Conservation (phyloP, 2,329 filamentous ascomycete species). For the Pseudopyrenochaeta lycopersici region DNA sequence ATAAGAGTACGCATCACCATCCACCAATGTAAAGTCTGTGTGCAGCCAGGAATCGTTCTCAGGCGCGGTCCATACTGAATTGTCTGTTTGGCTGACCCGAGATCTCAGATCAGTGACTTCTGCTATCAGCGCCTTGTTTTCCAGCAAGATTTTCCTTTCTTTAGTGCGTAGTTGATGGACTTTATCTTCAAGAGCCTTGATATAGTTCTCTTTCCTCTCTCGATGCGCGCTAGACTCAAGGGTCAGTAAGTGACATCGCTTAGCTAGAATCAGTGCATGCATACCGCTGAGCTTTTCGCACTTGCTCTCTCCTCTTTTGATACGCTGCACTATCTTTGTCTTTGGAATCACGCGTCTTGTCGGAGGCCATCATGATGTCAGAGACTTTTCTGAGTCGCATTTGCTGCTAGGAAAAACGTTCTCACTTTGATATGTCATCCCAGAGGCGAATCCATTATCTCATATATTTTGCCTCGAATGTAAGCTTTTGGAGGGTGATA, state of each 20-base stretch:
- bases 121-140: neutral
- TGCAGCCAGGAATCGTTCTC: too few relatives aligned
- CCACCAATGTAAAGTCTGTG: too few relatives aligned
- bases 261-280: neutral
- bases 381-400: neutral
- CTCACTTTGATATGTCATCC: neutral
- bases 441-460: too few relatives aligned
- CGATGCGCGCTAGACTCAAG: slow-evolving; percentile 28
- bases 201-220: slow-evolving; percentile 37
- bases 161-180: slow-evolving; percentile 33
- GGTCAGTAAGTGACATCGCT: neutral
- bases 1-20: neutral
- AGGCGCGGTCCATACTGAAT: neutral
- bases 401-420: neutral
- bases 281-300: slow-evolving; percentile 46
- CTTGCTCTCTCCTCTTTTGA: slow-evolving; percentile 46
- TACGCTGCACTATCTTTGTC: slow-evolving; percentile 15
- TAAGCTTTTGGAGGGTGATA: too few relatives aligned
- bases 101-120: neutral
- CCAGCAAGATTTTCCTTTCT: slow-evolving; percentile 14
- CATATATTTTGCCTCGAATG: too few relatives aligned
- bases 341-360: neutral
- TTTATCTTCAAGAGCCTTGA: slow-evolving; percentile 33
- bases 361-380: neutral
- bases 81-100: neutral